Evolutionary conservation across 129 eudicot genomes (phyloP).

Genomic region (sunflower (Helianthus annuus)): DNA sequence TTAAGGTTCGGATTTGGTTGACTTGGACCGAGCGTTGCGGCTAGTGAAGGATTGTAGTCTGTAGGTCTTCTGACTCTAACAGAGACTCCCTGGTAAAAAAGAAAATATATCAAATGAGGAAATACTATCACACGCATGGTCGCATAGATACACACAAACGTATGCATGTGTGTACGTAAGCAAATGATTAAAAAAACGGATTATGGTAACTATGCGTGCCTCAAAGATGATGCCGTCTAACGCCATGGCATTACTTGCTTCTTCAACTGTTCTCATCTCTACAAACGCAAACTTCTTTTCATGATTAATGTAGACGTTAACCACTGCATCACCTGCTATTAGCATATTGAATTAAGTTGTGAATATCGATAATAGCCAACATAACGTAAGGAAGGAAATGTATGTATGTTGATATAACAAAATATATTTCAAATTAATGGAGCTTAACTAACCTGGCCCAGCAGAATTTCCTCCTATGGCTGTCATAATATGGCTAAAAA

Average conservation of each 20-base stretch:
- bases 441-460: constrained; percentile 67
- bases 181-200: background rate
- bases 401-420: background rate
- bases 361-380: constrained; percentile 6
- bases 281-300: constrained; percentile 98
- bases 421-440: constrained; percentile 11
- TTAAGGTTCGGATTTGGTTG: constrained; percentile 87
- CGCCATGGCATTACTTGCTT: constrained; percentile 92
- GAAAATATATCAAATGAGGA: constrained; percentile 27
- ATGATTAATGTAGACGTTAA: constrained; percentile 88
- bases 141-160: constrained; percentile 9
- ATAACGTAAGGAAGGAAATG: background rate
- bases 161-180: background rate
- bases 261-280: constrained; percentile 98
- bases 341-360: constrained; percentile 14
- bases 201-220: constrained; percentile 42
- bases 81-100: constrained; percentile 69
- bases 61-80: constrained; percentile 91
- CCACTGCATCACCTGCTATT: constrained; percentile 82
- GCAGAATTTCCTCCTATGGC: constrained; percentile 93
- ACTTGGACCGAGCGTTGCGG: constrained; percentile 94
- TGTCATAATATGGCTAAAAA: constrained; percentile 84
- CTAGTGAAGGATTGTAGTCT: constrained; percentile 85
- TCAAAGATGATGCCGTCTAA: constrained; percentile 79
- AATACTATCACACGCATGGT: background rate